Base-by-base conservation (phyloP, 2,329 filamentous ascomycete genomes). In the Raffaelea albimanens region DNA sequence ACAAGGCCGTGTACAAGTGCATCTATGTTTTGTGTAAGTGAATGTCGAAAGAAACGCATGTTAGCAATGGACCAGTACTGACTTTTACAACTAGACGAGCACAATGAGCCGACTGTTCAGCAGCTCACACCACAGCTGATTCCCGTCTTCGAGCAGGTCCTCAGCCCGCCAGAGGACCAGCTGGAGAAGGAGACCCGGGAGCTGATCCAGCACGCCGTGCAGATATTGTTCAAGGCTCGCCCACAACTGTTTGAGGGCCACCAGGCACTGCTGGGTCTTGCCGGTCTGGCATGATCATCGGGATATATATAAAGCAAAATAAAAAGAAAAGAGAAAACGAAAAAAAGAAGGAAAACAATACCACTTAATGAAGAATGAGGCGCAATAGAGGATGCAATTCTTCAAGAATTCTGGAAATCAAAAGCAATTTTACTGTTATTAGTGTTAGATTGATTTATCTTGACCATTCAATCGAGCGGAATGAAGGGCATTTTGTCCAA, bases 1-100 rank as follows among this genome's bases (percentile, higher is more conserved):
- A 98, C 68, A 87, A 87, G 59, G 89, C 93, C 9, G 82, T 97
- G 51, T 98, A 85, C 69, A 78, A 85, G 64, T 94, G 90, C 79
- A 83, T 98, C 59, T 83, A 87, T 65, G 82, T 85, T 66, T 77
- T 97, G 54, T 96, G 80, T 85, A 73, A 72, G 81, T 77, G 31
- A 21, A 29, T 29, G 7, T 29, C n/a, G n/a, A n/a, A n/a, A n/a
- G n/a, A n/a, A n/a, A n/a, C n/a, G n/a, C n/a, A n/a, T n/a, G n/a
- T n/a, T n/a, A n/a, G n/a, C n/a, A n/a, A n/a, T n/a, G n/a, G n/a
- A n/a, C n/a, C n/a, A n/a, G n/a, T n/a, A n/a, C n/a, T n/a, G n/a
- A n/a, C n/a, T 31, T 39, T 44, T 76, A 40, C 18, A 18, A 45
- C 5, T 53, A 81, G 76, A 89, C 64, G 77, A 84, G 57, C 70